Evolutionary conservation across 2,329 filamentous ascomycete genomes (phyloP), one percentile per base, ranked within the genome.

Genomic region (Pseudocercospora cruenta): DNA sequence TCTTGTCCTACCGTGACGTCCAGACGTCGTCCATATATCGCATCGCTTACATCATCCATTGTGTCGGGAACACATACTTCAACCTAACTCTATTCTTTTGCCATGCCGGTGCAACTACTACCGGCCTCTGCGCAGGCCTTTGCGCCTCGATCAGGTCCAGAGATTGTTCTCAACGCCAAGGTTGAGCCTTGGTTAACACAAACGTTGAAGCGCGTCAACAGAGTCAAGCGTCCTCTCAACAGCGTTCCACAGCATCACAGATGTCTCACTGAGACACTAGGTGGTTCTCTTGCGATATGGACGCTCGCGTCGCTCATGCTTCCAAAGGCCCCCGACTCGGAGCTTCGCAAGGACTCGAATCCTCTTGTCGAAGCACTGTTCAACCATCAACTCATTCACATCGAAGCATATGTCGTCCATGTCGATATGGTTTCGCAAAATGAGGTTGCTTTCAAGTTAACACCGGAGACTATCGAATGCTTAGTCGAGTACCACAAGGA

Each of bases 351-450:
- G 80, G 93, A 97, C 77, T 83, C 88, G 60, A 92, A 96, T 78
- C 91, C 91, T 54, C 84, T 96, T 71, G 85, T 94, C 72, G 93
- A 97, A 81, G 92, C 91, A 70, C 83, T 97, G 69, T 93, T 91
- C 86, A 96, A 96, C 86, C 95, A 94, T 81, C 91, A 96, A 83
- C 87, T 97, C 77, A 84, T 97, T 76, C 93, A 97, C 79, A 84
- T 98, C 74, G 94, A 98, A 82, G 95, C 95, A 60, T 99, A 99
- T 80, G 94, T 98, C 74, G 95, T 99, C 68, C 94, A 98, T 80
- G 93, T 99, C 80, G 95, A 99, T 83, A 97, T 98, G 93, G 94
- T 99, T 67, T 88, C 96, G 75, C 91, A 94, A 81, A 95, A 96
- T 79, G 95, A 98, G 83, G 93, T 99, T 76, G 95, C 94, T 72